A percentile compares a stretch with the other conserved stretches of the same genome.
These are phyloP conservation scores for Geranium brycei DNA, from an alignment of 345 rosid genomes.

Conservation along the genomic window DNA sequence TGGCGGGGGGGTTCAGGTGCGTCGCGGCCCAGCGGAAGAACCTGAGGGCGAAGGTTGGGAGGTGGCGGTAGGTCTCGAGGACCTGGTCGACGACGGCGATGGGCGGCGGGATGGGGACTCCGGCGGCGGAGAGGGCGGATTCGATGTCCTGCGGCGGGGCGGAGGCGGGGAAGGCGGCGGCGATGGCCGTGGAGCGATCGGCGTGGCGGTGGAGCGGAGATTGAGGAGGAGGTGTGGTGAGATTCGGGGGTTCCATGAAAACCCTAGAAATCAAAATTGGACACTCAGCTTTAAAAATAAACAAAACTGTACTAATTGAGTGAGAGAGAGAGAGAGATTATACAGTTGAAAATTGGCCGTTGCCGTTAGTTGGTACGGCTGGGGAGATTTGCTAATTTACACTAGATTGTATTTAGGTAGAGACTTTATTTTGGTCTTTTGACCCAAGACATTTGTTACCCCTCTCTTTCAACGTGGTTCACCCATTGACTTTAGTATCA, in stretches of 20 bases:
- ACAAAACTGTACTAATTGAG: too few species aligned
- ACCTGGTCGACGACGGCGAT: slow-evolving; percentile 29
- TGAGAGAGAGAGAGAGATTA: too few species aligned
- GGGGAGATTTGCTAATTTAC: too few species aligned
- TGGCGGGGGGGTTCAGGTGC: slow-evolving; percentile 18
- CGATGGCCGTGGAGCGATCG: background rate
- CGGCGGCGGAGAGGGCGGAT: slow-evolving; percentile 23
- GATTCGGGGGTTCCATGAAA: background rate
- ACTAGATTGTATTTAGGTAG: too few species aligned
- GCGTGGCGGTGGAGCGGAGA: background rate
- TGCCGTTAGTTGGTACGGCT: too few species aligned
- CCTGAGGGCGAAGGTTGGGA: slow-evolving; percentile 25
- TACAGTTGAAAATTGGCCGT: too few species aligned
- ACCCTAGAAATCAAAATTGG: too few species aligned
- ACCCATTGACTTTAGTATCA: too few species aligned
- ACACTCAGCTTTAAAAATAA: too few species aligned
- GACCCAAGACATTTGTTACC: too few species aligned
- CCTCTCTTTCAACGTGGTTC: too few species aligned
- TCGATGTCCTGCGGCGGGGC: slow-evolving; percentile 24
- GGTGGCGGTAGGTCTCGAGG: slow-evolving; percentile 26
- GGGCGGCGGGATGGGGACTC: slow-evolving; percentile 19
- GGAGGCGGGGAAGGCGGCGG: background rate
- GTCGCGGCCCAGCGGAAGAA: slow-evolving; percentile 45
- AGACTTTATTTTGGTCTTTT: too few species aligned
- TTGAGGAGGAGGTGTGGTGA: background rate